Evolutionary conservation across 1,139 yeast genomes (phyloP), one percentile per base, ranked within the genome.

Genomic region (Saccharomycopsis crataegensis): DNA sequence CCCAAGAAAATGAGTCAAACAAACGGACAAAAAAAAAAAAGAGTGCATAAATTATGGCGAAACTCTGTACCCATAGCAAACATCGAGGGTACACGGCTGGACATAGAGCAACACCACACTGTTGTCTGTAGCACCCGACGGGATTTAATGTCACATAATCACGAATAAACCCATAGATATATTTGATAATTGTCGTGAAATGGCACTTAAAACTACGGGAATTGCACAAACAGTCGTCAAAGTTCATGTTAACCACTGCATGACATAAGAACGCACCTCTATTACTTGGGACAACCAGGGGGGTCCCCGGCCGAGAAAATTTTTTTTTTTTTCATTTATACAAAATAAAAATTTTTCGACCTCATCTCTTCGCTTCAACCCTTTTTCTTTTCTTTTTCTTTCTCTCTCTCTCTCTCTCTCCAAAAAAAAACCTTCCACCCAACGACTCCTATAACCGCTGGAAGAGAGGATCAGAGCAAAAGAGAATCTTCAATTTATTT

Each of bases 401-500:
- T 37, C 49, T 47, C 49, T 37, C 43, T 31, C 43, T 47, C 49
- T 47, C 28, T 36, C 49, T 47, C 43, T 37, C 36, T 37, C 43
- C 14, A 11, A 32, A 40, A 33, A 38, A 41, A 37, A 51, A 33
- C 44, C 51, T 51, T 16, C 28, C 36, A 11, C 36, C 49, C 47
- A 36, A 11, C 11, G n/a, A 36, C 40, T 11, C 40, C 11, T 5
- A 36, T 5, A 36, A 11, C 11, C 40, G n/a, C 40, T 11, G n/a
- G n/a, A 11, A 36, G n/a, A 36, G n/a, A 36, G n/a, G n/a, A 36
- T 11, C 40, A 36, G n/a, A 36, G n/a, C 40, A 36, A 36, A 36
- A 11, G n/a, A 36, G n/a, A 36, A 11, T 11, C 40, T 36, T n/a
- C 40, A 36, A 36, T n/a, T 36, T 22, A 22, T 43, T 33, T 43